Percentiles rank a stretch among this genome's conserved stretches.
These are phyloP conservation scores for Helianthus annuus DNA, from an alignment of 129 eudicot genomes.

Conservation along the genomic window HanXRQr2.0-SUNRISE NC_035440.2:1575639-1576138, in stretches of 20 bases:
- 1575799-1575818: neutral
- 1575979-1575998: neutral
- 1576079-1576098: conserved; percentile 9
- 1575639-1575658: too few species aligned
- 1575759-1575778: too few species aligned
- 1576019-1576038: neutral
- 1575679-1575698: too few species aligned
- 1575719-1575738: too few species aligned
- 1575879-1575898: neutral
- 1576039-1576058: neutral
- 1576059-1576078: neutral
- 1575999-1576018: neutral
- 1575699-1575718: too few species aligned
- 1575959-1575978: neutral
- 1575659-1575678: too few species aligned
- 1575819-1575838: neutral
- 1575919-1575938: neutral
- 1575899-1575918: neutral
- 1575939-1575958: conserved; percentile 1
- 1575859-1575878: neutral
- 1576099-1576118: conserved; percentile 11
- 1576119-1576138: neutral
- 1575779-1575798: too few species aligned
- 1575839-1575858: neutral
- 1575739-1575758: too few species aligned